Base-by-base conservation (phyloP, 257 asterid genomes). In the Ligustrum vulgare region DNA sequence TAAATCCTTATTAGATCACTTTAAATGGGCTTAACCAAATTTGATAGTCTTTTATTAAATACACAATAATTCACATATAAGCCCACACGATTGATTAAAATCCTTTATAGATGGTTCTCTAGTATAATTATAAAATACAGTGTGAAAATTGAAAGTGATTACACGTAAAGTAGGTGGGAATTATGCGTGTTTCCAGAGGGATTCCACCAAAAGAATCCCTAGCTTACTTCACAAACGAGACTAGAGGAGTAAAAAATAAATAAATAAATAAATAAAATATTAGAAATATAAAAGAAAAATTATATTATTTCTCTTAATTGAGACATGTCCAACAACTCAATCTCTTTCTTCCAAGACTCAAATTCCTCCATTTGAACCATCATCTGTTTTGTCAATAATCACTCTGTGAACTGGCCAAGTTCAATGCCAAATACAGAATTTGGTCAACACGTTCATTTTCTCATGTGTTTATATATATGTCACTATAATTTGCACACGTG, bases 301-400 rank as follows among this genome's bases (percentile, higher is more conserved):
- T 5, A 22, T 8, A n/a, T 28, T 56, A 22, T 22, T 60, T 7
- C 8, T 15, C 32, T 28, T 5, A 28, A 28, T 28, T 10, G 75
- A 54, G 71, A 78, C 81, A 81, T 84, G 83, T 16, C 78, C 64
- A 49, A 68, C 23, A 7, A 36, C 12, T 4, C n/a, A 78, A 69
- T 80, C 76, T 77, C 74, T 84, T 81, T 70, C 85, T 84, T 84
- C 47, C 85, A 73, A 75, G 83, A 65, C 81, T 81, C 70, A 69
- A 80, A 81, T 80, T 84, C 85, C 60, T 36, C 69, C 60, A 51
- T 39, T 37, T 23, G 11, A 32, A 33, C 12, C 33, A 39, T 43
- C 70, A n/a, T 35, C 15, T 37, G 12, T 31, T 37, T 60, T 20
- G 12, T 9, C 31, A 43, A 32, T 45, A 5, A 31, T 75, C 60